Conservation (phyloP, 768 basidiomycete genomes). For the Phaffia australis region DNA sequence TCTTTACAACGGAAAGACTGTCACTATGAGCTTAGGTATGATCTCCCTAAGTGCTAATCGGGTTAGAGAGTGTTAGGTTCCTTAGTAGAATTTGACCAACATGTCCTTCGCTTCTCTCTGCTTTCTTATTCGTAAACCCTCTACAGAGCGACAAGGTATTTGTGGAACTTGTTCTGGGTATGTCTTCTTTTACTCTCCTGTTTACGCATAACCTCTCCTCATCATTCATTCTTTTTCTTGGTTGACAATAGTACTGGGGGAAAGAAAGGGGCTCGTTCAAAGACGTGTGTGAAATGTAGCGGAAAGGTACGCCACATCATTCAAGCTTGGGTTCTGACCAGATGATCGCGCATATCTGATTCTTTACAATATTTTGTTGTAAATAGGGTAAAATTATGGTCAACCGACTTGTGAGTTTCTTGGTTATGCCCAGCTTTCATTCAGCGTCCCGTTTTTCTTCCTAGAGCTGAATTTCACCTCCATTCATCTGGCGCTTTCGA, state of each 20-base stretch:
- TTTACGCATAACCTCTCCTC: constrained; percentile 8
- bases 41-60: background rate
- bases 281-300: constrained; percentile 65
- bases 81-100: background rate
- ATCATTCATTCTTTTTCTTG: background rate
- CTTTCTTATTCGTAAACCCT: constrained; percentile 30
- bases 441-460: background rate
- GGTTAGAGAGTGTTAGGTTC: too few relatives aligned
- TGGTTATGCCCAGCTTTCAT: background rate
- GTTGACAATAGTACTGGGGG: constrained; percentile 56
- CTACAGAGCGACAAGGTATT: constrained; percentile 71
- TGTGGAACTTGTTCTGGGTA: constrained; percentile 76
- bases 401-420: constrained; percentile 36
- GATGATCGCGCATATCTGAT: background rate
- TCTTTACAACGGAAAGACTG: constrained; percentile 77
- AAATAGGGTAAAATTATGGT: constrained; percentile 28
- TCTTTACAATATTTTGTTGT: background rate
- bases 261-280: constrained; percentile 70
- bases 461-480: background rate
- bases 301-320: constrained; percentile 51
- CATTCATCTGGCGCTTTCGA: background rate
- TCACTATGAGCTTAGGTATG: constrained; percentile 48
- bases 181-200: constrained; percentile 24
- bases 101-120: background rate
- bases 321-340: too few relatives aligned